Evolutionary conservation across 106 monocot species (phyloP), one percentile per base, ranked within the genome.

Genomic region (Iris macrosiphon): DNA sequence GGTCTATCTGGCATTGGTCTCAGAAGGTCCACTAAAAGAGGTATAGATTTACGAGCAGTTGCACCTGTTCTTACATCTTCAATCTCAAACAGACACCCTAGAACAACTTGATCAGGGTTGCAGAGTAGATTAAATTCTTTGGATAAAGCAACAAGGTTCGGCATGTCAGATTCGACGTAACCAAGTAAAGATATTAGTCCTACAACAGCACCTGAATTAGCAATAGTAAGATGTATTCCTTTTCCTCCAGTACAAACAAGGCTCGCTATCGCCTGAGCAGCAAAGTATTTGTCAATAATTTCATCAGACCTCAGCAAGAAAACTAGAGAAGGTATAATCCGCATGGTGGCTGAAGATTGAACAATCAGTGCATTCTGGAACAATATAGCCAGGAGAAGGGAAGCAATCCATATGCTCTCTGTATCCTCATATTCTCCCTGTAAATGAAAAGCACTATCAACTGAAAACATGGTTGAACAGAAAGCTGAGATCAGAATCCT

Each of bases 1-100:
- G 79, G 84, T 52, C 79, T 71, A 72, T 84, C 84, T 55, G 84
- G 70, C 66, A 83, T 78, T 63, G 83, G 83, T 71, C 55, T 83
- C 30, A 83, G 57, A 53, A 83, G 74, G 62, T 83, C 78, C 35
- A 84, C 84, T 34, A 84, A 61, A 32, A 75, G 55, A 11, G 78
- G 79, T 62, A 84, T 72, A n/a, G 79, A 84, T 45, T 67, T 79
- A 27, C 84, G 79, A 47, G 79, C 79, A 37, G 68, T 68, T 26
- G 76, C 67, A 75, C 83, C 62, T 28, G 39, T 41, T 45, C 66
- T 67, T 34, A 83, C 59, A 39, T 83, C 83, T 67, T 83, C 83
- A 15, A 75, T 49, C 23, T 74, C 67, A 55, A 75, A 83, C 8
- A 83, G 61, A 51, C 19, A 53, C 49, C 71, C 60, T 49, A 83